Conservation (phyloP, 1,284 basidiomycete genomes). For the Ustilago vetiveriae region DNA sequence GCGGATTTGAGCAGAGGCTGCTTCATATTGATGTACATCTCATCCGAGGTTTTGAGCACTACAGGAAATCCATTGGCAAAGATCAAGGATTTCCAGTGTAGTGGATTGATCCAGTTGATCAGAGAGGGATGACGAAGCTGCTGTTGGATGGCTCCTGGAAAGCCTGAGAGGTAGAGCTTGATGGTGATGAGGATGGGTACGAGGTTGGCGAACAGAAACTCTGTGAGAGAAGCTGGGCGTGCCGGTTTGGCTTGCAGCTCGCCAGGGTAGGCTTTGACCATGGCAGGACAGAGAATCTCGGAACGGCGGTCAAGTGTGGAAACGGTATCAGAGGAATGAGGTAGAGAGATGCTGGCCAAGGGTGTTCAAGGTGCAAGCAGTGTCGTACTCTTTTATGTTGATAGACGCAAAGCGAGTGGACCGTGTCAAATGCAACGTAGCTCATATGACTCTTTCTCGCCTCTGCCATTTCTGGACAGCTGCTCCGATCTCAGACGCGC, state of each 20-base stretch:
- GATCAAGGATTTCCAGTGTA: slow-evolving; percentile 41
- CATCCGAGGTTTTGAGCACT: slow-evolving; percentile 24
- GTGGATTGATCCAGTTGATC: slow-evolving; percentile 34
- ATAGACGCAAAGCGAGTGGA: too few species aligned
- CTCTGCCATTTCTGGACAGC: too few species aligned
- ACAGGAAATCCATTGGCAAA: slow-evolving; percentile 27
- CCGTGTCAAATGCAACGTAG: too few species aligned
- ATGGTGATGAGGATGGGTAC: slow-evolving; percentile 20
- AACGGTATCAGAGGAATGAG: too few species aligned
- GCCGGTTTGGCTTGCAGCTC: slow-evolving; percentile 33
- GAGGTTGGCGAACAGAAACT: slow-evolving; percentile 19
- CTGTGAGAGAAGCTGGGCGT: slow-evolving; percentile 9
- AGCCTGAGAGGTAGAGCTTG: slow-evolving; percentile 24
- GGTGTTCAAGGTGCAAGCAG: too few species aligned
- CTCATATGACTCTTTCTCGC: neutral
- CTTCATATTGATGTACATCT: slow-evolving; percentile 29
- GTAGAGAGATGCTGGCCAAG: too few species aligned
- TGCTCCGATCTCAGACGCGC: too few species aligned
- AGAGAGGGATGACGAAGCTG: slow-evolving; percentile 32
- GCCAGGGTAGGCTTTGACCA: slow-evolving; percentile 15
- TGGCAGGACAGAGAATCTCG: neutral
- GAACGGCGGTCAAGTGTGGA: too few species aligned
- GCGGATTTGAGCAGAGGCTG: slow-evolving; percentile 30
- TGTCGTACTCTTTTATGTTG: too few species aligned
- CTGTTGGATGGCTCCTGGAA: slow-evolving; percentile 25